A percentile compares a stretch with the other conserved stretches of the same genome.
These are phyloP conservation scores for Aspergillus luchuensis DNA, from an alignment of 2,329 filamentous ascomycete genomes.

Conservation along the genomic window DNA sequence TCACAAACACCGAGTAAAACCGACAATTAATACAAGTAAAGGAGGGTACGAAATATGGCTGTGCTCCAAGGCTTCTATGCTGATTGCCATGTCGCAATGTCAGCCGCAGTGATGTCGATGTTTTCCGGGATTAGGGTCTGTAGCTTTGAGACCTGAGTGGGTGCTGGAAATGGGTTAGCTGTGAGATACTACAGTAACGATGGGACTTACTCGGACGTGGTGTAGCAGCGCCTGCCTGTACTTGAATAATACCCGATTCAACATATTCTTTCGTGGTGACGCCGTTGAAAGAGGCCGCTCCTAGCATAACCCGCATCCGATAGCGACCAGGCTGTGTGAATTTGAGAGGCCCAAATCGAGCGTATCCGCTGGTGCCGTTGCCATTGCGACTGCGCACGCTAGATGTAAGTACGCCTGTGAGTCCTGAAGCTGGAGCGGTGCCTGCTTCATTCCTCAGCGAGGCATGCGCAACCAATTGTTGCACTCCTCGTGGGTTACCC, in stretches of 20 bases:
- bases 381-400: constrained; percentile 36
- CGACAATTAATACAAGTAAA: not conserved
- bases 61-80: not conserved
- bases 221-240: constrained; percentile 29
- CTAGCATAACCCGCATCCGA: constrained; percentile 35
- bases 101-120: constrained; percentile 33
- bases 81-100: constrained; percentile 35
- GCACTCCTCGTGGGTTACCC: constrained; percentile 25
- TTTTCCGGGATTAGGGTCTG: constrained; percentile 33
- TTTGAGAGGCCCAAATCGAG: constrained; percentile 30
- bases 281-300: constrained; percentile 30
- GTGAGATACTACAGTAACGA: not conserved
- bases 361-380: constrained; percentile 34
- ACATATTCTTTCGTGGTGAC: constrained; percentile 33
- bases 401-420: constrained; percentile 33
- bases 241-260: constrained; percentile 34
- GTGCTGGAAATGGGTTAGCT: constrained; percentile 27
- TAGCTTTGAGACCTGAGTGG: constrained; percentile 27
- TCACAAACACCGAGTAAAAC: not conserved
- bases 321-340: constrained; percentile 35
- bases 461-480: constrained; percentile 33
- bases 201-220: constrained; percentile 35
- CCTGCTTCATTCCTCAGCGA: constrained; percentile 33
- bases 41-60: too few species aligned
- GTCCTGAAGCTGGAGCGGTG: constrained; percentile 21